These are phyloP conservation scores for Oryza longistaminata DNA, from an alignment of 176 grass and related monocot genomes.

Conservation along the genomic window DNA sequence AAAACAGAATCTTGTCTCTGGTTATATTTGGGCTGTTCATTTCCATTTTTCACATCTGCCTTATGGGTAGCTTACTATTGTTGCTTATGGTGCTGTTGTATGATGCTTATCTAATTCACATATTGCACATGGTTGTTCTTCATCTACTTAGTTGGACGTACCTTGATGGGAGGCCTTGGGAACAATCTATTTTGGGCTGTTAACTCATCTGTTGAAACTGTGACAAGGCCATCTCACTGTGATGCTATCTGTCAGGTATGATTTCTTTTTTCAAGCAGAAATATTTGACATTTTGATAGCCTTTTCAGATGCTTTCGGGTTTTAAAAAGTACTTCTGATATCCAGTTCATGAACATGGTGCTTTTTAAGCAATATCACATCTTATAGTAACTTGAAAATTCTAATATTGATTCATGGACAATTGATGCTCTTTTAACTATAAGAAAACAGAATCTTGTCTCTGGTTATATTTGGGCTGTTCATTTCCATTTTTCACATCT, in stretches of 20 bases:
- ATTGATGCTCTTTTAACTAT: neutral
- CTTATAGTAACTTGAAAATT: neutral
- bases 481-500: too few relatives aligned
- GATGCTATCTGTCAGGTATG: constrained; percentile 59
- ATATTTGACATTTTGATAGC: neutral
- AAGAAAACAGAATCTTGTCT: too few relatives aligned
- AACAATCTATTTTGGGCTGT: constrained; percentile 48
- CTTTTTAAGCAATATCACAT: too few relatives aligned
- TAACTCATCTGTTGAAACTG: constrained; percentile 30
- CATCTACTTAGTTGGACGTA: constrained; percentile 48
- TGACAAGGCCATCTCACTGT: constrained; percentile 33
- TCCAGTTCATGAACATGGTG: too few relatives aligned
- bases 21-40: too few relatives aligned
- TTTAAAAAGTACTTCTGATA: too few relatives aligned
- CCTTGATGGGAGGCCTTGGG: constrained; percentile 52
- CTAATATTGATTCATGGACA: neutral
- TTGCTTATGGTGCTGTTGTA: neutral
- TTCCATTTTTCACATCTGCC: too few relatives aligned
- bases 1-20: too few relatives aligned
- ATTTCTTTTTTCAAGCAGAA: neutral
- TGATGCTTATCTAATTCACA: constrained; percentile 10
- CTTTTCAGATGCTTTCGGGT: too few relatives aligned
- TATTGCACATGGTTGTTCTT: constrained; percentile 19
- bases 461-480: too few relatives aligned
- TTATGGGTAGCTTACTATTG: neutral